Conservation (phyloP, 2,329 filamentous ascomycete genomes). For the Pseudogymnoascus pannorum region DNA sequence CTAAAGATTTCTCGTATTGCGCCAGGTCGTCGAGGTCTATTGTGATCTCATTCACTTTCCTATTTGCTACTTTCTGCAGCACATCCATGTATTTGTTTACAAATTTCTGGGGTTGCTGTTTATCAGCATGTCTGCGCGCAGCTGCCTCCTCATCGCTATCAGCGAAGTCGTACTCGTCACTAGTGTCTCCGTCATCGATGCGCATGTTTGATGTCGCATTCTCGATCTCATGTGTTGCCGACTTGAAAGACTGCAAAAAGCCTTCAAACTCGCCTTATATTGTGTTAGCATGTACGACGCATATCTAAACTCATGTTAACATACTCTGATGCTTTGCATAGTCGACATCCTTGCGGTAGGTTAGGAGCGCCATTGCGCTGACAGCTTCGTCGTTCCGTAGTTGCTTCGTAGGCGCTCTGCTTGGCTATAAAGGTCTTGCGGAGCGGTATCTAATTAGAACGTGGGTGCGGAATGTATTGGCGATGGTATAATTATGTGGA, state of each 20-base stretch:
- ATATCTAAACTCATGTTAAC: slow-evolving; percentile 27
- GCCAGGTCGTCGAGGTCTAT: slow-evolving; percentile 87
- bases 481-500: slow-evolving; percentile 1
- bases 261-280: slow-evolving; percentile 68
- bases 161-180: slow-evolving; percentile 90
- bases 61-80: slow-evolving; percentile 80
- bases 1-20: slow-evolving; percentile 65
- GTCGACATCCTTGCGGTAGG: slow-evolving; percentile 70
- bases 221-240: slow-evolving; percentile 65
- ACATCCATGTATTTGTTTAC: slow-evolving; percentile 84
- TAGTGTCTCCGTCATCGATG: slow-evolving; percentile 78
- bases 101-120: slow-evolving; percentile 46
- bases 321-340: slow-evolving; percentile 80
- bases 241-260: slow-evolving; percentile 86
- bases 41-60: slow-evolving; percentile 66
- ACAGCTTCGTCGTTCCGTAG: slow-evolving; percentile 16
- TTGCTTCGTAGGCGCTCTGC: not conserved
- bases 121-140: slow-evolving; percentile 38
- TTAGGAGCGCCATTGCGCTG: slow-evolving; percentile 73
- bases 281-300: not conserved
- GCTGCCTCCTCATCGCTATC: slow-evolving; percentile 63
- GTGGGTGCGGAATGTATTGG: slow-evolving; percentile 14
- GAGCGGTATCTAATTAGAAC: slow-evolving; percentile 19
- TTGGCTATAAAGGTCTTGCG: slow-evolving; percentile 11
- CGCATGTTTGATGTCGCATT: slow-evolving; percentile 78